Conservation (phyloP, 2,329 filamentous ascomycete species). For the Fusarium phyllophilum region DNA sequence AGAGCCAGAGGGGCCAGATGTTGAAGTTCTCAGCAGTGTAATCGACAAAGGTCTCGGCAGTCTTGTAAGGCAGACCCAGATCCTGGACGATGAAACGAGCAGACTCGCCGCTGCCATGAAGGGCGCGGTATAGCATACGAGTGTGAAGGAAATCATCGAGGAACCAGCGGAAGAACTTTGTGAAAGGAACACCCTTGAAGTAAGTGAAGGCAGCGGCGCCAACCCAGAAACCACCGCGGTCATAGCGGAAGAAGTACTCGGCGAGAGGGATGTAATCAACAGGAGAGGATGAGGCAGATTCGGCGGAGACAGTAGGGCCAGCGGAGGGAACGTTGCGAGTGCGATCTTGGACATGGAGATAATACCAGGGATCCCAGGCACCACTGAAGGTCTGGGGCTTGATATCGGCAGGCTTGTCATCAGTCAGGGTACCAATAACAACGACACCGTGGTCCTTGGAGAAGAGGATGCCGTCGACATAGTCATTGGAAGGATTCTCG, state of each 20-base stretch:
- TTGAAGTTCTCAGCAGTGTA: slow-evolving; percentile 61
- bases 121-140: slow-evolving; percentile 77
- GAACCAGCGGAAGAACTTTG: slow-evolving; percentile 71
- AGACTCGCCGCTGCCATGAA: slow-evolving; percentile 74
- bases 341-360: slow-evolving; percentile 68
- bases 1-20: slow-evolving; percentile 71
- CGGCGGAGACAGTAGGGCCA: slow-evolving; percentile 22
- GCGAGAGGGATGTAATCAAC: slow-evolving; percentile 72
- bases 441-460: slow-evolving; percentile 65
- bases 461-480: slow-evolving; percentile 75
- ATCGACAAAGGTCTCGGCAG: slow-evolving; percentile 63
- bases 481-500: slow-evolving; percentile 61
- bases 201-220: slow-evolving; percentile 73
- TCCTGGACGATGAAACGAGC: slow-evolving; percentile 76
- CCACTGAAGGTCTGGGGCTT: slow-evolving; percentile 63
- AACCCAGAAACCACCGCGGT: slow-evolving; percentile 80
- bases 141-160: slow-evolving; percentile 80
- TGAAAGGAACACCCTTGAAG: slow-evolving; percentile 73
- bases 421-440: slow-evolving; percentile 67
- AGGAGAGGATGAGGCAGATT: slow-evolving; percentile 36
- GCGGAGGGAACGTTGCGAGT: slow-evolving; percentile 45
- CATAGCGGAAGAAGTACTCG: slow-evolving; percentile 82
- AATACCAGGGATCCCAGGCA: slow-evolving; percentile 80
- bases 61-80: slow-evolving; percentile 66
- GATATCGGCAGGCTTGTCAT: slow-evolving; percentile 52